Conservation (phyloP, 1,139 yeast species). For the Taphrina wiesneri region DNA sequence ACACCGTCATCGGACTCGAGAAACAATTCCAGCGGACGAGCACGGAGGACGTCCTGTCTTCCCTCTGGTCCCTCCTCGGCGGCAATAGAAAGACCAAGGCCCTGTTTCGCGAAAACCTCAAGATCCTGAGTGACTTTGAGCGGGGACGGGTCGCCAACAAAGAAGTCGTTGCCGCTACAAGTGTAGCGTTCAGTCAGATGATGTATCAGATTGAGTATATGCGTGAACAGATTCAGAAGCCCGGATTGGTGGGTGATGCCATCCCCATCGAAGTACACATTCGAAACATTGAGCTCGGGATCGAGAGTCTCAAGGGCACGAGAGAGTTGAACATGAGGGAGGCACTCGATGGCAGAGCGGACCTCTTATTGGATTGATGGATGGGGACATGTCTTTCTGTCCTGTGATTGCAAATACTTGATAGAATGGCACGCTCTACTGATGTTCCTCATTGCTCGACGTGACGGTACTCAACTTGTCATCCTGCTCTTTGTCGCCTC, state of each 20-base stretch:
- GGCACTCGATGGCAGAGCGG: neutral
- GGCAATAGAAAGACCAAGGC: slow-evolving; percentile 10
- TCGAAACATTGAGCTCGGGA: slow-evolving; percentile 25
- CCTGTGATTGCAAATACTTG: neutral
- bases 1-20: slow-evolving; percentile 22
- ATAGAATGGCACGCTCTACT: neutral
- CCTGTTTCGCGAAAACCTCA: slow-evolving; percentile 14
- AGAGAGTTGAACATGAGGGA: neutral
- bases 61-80: slow-evolving; percentile 27
- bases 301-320: slow-evolving; percentile 21
- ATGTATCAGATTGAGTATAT: slow-evolving; percentile 27
- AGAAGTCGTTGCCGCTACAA: slow-evolving; percentile 25
- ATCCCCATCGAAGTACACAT: slow-evolving; percentile 29
- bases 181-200: slow-evolving; percentile 30
- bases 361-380: neutral
- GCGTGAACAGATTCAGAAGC: slow-evolving; percentile 20
- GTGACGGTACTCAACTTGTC: slow-evolving; percentile 20
- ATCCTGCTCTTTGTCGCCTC: neutral
- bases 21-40: slow-evolving; percentile 14
- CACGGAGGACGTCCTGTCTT: slow-evolving; percentile 8
- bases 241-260: slow-evolving; percentile 12
- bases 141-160: slow-evolving; percentile 6
- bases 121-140: slow-evolving; percentile 16
- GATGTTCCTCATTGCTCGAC: slow-evolving; percentile 15
- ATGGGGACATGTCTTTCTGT: neutral